Percentiles rank a stretch among this genome's conserved stretches.
Evolutionary conservation across 306 rosid species (phyloP).

Genomic region (Citrullus colocynthis): DNA sequence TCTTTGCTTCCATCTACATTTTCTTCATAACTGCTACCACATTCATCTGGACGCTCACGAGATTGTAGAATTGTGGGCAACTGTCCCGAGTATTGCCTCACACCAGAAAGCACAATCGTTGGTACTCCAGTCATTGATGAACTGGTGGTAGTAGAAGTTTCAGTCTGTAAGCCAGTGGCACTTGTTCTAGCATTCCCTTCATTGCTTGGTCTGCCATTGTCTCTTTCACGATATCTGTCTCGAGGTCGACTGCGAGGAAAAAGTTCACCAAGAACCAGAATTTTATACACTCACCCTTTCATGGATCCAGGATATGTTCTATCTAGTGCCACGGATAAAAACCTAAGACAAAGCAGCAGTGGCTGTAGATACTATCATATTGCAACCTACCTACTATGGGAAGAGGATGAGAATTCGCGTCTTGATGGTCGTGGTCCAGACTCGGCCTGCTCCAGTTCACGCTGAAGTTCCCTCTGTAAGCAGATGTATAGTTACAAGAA

Average conservation of each 20-base stretch:
- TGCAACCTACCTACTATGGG: constrained; percentile 50
- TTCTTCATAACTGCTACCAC: constrained; percentile 65
- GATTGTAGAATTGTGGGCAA: constrained; percentile 73
- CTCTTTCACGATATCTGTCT: constrained; percentile 88
- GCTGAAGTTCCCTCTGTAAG: constrained; percentile 80
- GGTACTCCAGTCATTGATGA: constrained; percentile 41
- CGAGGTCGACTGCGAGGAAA: constrained; percentile 55
- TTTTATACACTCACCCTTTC: neutral
- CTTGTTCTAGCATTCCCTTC: constrained; percentile 58
- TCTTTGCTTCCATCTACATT: constrained; percentile 84
- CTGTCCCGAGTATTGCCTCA: constrained; percentile 64
- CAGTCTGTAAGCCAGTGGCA: constrained; percentile 47
- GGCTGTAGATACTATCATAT: constrained; percentile 6
- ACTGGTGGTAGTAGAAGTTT: constrained; percentile 36
- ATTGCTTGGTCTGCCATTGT: constrained; percentile 61
- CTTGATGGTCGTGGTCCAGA: constrained; percentile 67
- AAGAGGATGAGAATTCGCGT: constrained; percentile 66
- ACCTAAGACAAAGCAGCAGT: neutral
- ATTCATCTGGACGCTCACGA: constrained; percentile 71
- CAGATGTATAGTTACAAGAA: constrained; percentile 9
- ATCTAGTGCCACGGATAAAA: neutral
- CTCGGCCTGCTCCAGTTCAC: constrained; percentile 87
- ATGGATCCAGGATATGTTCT: neutral
- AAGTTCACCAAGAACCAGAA: neutral
- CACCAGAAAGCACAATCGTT: constrained; percentile 54